Conservation (phyloP, 306 rosid genomes). For the Amphicarpaea edgeworthii region DNA sequence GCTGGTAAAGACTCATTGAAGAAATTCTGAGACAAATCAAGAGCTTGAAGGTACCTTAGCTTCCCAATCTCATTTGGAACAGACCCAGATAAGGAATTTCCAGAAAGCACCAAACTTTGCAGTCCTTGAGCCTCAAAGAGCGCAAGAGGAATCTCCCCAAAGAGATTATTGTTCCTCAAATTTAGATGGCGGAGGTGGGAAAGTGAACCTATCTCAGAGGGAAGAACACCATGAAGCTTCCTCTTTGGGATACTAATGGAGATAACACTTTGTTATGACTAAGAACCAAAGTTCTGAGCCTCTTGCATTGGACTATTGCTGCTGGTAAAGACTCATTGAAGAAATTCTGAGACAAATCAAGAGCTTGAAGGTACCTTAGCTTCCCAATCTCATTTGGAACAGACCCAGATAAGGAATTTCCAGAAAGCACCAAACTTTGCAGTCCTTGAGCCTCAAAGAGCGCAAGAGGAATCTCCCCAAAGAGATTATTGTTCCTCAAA, state of each 20-base stretch:
- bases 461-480: constrained; percentile 71
- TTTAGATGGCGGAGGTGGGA: constrained; percentile 73
- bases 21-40: constrained; percentile 76
- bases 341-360: constrained; percentile 76
- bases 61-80: constrained; percentile 71
- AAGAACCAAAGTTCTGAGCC: constrained; percentile 61
- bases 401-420: constrained; percentile 78
- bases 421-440: constrained; percentile 80
- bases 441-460: constrained; percentile 66
- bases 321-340: constrained; percentile 71
- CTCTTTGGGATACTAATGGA: constrained; percentile 71
- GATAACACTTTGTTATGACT: constrained; percentile 69
- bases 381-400: constrained; percentile 71
- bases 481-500: constrained; percentile 66
- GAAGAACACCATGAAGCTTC: constrained; percentile 71
- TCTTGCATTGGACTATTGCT: constrained; percentile 60
- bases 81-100: constrained; percentile 78
- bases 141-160: constrained; percentile 61
- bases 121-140: constrained; percentile 66
- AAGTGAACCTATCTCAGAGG: constrained; percentile 63
- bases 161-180: constrained; percentile 66
- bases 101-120: constrained; percentile 80
- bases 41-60: constrained; percentile 64
- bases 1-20: constrained; percentile 71
- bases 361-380: constrained; percentile 64